A percentile compares a stretch with the other conserved stretches of the same genome.
Conservation (phyloP, 2,329 filamentous ascomycete species). For the Nectriaceae sp. region DNA sequence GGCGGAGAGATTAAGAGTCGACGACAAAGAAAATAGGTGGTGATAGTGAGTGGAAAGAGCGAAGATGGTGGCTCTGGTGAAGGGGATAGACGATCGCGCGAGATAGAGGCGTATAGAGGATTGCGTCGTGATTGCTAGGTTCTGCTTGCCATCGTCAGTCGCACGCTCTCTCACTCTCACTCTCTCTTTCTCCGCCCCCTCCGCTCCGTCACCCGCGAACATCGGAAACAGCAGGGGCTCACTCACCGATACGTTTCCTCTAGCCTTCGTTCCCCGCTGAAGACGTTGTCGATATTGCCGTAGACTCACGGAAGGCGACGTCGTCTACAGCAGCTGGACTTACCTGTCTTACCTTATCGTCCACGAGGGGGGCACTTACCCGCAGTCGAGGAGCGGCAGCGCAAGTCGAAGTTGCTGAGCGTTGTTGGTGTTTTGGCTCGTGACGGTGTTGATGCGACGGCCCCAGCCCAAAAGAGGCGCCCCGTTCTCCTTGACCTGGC, state of each 20-base stretch:
- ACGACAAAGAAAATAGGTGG: conserved; percentile 2
- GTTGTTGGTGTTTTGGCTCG: conserved; percentile 28
- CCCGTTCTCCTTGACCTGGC: conserved; percentile 29
- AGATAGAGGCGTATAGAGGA: no score
- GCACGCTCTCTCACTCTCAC: no score
- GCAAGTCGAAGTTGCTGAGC: conserved; percentile 25
- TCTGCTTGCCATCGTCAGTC: no score
- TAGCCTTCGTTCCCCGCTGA: neutral
- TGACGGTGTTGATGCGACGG: conserved; percentile 34
- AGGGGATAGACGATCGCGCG: no score
- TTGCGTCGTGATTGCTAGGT: no score
- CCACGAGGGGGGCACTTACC: conserved; percentile 27
- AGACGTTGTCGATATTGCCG: neutral
- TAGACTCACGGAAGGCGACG: conserved; percentile 26
- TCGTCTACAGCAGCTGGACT: conserved; percentile 17
- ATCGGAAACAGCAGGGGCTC: neutral
- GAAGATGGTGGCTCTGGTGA: neutral
- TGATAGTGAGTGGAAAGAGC: neutral
- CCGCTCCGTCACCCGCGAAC: neutral
- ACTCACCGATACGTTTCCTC: neutral
- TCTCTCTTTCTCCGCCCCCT: no score
- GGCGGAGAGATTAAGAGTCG: conserved; percentile 1
- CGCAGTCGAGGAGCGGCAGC: conserved; percentile 29
- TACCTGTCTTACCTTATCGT: conserved; percentile 20
- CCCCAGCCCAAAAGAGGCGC: no score